These are phyloP conservation scores for Rhynchosporium agropyri DNA, from an alignment of 2,329 filamentous ascomycete genomes.

Conservation along the genomic window DNA sequence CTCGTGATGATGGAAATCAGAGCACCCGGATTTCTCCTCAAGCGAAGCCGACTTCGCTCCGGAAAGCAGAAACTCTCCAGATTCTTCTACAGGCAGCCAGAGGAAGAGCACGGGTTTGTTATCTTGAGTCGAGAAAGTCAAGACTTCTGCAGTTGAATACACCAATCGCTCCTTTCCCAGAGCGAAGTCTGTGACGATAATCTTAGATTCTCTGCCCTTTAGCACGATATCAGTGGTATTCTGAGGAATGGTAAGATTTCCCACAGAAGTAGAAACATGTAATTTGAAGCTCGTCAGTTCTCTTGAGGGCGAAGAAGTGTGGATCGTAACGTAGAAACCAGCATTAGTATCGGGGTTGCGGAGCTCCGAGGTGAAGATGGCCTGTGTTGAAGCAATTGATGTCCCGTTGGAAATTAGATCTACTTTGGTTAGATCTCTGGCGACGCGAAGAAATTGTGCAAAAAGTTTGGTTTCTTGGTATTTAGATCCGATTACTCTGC, in stretches of 20 bases:
- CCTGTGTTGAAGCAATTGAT: slow-evolving; percentile 53
- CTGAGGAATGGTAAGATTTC: slow-evolving; percentile 56
- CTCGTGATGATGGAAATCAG: slow-evolving; percentile 47
- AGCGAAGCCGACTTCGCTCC: slow-evolving; percentile 56
- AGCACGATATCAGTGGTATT: slow-evolving; percentile 52
- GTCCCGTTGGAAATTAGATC: slow-evolving; percentile 54
- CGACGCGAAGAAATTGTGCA: slow-evolving; percentile 60
- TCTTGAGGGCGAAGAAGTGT: slow-evolving; percentile 54
- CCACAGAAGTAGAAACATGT: slow-evolving; percentile 57
- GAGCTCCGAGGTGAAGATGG: slow-evolving; percentile 57
- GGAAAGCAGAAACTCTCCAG: slow-evolving; percentile 55
- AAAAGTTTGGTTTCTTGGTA: slow-evolving; percentile 66
- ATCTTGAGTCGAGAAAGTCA: slow-evolving; percentile 54
- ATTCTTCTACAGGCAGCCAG: slow-evolving; percentile 57
- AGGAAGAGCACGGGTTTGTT: slow-evolving; percentile 52
- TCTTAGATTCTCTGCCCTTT: slow-evolving; percentile 64
- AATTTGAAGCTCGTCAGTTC: slow-evolving; percentile 57
- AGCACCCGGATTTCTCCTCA: slow-evolving; percentile 48
- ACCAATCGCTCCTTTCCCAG: slow-evolving; percentile 55
- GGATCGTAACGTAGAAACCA: slow-evolving; percentile 62
- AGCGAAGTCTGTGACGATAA: slow-evolving; percentile 61
- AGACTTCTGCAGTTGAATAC: slow-evolving; percentile 58
- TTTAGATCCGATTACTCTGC: slow-evolving; percentile 54
- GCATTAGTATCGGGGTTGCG: slow-evolving; percentile 59
- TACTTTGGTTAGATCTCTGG: slow-evolving; percentile 58